phyloP scores from a whole-genome alignment of 257 asterid genomes.

The Nicotiana attenuata region DNA sequence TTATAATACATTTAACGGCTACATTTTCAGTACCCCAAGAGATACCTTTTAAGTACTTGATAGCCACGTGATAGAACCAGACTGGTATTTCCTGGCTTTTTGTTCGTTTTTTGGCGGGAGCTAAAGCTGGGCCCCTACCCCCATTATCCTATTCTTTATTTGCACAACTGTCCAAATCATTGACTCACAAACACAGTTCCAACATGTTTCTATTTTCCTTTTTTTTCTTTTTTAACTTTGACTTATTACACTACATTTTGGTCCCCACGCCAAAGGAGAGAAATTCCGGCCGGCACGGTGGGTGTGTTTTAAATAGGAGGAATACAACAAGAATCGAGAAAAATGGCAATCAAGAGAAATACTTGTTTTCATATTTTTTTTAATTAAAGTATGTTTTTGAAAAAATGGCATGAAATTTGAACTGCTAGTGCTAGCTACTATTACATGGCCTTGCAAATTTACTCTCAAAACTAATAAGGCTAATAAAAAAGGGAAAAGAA shows the following conservation, averaged over 20 bases:
- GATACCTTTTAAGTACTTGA: neutral
- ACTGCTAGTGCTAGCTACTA: constrained; percentile 9
- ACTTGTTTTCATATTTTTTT: neutral
- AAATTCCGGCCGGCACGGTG: constrained; percentile 23
- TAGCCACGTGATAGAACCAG: constrained; percentile 23
- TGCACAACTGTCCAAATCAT: constrained; percentile 23
- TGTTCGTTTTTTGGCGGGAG: constrained; percentile 21
- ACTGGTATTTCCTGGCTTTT: constrained; percentile 17
- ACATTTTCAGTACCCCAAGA: constrained; percentile 27
- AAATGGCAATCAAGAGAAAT: neutral
- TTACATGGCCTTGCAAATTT: constrained; percentile 6
- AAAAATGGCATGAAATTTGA: neutral
- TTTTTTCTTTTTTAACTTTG: neutral
- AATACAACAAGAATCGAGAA: neutral
- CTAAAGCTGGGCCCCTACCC: neutral
- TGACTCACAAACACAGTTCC: constrained; percentile 9
- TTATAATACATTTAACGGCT: constrained; percentile 26
- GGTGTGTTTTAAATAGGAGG: neutral
- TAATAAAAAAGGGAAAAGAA: neutral
- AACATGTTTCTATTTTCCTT: neutral
- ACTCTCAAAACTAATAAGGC: neutral
- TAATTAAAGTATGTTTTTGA: neutral
- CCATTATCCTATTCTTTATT: neutral
- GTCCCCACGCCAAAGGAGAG: constrained; percentile 14
- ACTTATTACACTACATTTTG: constrained; percentile 3